Conservation (phyloP, 768 basidiomycete species). For the Fomitopsis pulvina region DNA sequence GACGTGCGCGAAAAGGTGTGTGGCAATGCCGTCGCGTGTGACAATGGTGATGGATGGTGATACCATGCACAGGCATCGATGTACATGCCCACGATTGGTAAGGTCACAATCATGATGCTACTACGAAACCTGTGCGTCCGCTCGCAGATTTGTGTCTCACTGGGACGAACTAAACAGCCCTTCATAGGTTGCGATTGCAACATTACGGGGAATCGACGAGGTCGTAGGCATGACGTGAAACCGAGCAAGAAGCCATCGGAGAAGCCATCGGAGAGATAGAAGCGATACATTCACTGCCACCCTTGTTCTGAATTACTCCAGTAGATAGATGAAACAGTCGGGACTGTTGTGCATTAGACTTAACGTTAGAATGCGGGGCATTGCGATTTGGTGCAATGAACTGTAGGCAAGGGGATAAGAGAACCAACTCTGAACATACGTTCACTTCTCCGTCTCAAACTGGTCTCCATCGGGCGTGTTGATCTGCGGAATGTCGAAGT, state of each 20-base stretch:
- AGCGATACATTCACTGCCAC: no score
- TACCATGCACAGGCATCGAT: conserved; percentile 75
- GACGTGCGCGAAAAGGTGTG: conserved; percentile 86
- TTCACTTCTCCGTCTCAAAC: not conserved
- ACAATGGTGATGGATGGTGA: not conserved
- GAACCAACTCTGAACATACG: no score
- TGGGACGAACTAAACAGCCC: not conserved
- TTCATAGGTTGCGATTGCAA: conserved; percentile 46
- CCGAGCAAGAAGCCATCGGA: not conserved
- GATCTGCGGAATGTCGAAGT: conserved; percentile 20
- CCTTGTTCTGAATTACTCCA: no score
- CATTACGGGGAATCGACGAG: conserved; percentile 35
- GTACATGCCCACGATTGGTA: conserved; percentile 95
- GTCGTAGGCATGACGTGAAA: not conserved
- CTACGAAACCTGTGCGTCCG: conserved; percentile 80
- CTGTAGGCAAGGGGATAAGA: no score
- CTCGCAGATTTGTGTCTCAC: not conserved
- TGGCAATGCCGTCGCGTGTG: not conserved
- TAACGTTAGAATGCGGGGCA: no score
- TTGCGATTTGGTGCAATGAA: no score
- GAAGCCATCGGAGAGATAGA: no score
- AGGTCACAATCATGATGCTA: conserved; percentile 97
- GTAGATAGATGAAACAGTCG: no score
- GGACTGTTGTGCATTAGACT: no score
- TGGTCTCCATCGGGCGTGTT: conserved; percentile 26